Base-by-base conservation (phyloP, 768 basidiomycete species). In the Cyclocybe cylindracea region DNA sequence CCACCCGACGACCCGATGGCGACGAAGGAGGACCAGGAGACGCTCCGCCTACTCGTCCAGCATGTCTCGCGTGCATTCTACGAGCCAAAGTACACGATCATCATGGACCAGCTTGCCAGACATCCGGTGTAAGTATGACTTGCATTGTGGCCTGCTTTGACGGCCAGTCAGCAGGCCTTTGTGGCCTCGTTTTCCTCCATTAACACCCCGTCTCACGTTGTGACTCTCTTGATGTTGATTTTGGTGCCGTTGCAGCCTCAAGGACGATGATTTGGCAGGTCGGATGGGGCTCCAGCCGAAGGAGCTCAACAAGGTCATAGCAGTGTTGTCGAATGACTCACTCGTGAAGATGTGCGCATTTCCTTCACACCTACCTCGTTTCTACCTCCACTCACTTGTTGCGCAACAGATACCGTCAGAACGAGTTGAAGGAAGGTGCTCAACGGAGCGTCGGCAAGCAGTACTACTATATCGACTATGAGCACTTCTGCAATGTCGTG, bases 381-480 rank as follows among this genome's bases (percentile, higher is more conserved):
- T 16, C 43, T 40, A 7, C 9, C 42, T 42, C 36, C 32, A 7
- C 53, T 31, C 6, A 33, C 45, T 38, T 6, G 9, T 36, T 39
- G 35, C 39, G 18, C 61, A 24, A 24, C 24, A 95, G 92, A 42
- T 88, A 92, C 65, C 88, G 91, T 39, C 91, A 94, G 64, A 94
- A 94, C 56, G 93, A 95, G 72, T 82, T 94, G 59, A 91, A 91
- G 66, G 91, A 94, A 66, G 90, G 89, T 46, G 89, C 89, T 39
- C 88, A 89, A 67, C 85, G 95, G 54, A 87, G 89, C 53, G 87
- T 89, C 53, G 89, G 88, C 56, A 86, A 88, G 62, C 88, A 91
- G 63, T 99, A 98, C 76, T 99, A 91, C 76, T 98, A 92, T 72
- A 90, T 99, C 66, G 88, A 99, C 73, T 94, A 96, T 70, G 85